A percentile compares a stretch with the other conserved stretches of the same genome.
phyloP scores from a whole-genome alignment of 257 asterid species.

The Capsicum baccatum region DNA sequence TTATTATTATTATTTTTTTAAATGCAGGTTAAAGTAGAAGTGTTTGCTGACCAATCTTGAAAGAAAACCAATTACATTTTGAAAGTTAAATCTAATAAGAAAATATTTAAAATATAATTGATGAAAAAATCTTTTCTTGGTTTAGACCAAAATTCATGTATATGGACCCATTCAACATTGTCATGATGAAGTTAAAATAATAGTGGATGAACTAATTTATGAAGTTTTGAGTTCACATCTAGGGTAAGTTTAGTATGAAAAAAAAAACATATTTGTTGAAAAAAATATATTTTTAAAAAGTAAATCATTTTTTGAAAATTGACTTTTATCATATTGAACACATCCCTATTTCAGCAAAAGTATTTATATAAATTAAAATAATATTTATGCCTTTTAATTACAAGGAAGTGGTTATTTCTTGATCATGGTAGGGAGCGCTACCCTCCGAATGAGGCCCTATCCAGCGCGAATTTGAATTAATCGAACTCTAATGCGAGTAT shows the following conservation, averaged over 20 bases:
- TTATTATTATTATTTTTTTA: neutral
- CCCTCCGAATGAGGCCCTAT: too few species aligned
- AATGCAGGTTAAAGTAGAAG: neutral
- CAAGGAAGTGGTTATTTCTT: too few species aligned
- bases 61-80: neutral
- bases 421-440: too few species aligned
- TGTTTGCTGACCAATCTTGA: neutral
- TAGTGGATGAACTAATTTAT: neutral
- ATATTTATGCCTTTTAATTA: too few species aligned
- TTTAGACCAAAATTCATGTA: slow-evolving; percentile 7
- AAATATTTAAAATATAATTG: neutral
- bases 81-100: neutral
- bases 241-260: neutral
- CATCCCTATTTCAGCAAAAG: too few species aligned
- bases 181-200: neutral
- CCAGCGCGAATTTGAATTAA: too few species aligned
- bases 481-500: too few species aligned
- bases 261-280: neutral
- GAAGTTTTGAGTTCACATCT: neutral
- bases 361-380: too few species aligned
- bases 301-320: too few species aligned
- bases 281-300: neutral
- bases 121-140: neutral
- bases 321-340: too few species aligned
- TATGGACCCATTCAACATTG: neutral